phyloP scores from a whole-genome alignment of 768 basidiomycete genomes.

The Tylopilus rubrobrunneus region DNA sequence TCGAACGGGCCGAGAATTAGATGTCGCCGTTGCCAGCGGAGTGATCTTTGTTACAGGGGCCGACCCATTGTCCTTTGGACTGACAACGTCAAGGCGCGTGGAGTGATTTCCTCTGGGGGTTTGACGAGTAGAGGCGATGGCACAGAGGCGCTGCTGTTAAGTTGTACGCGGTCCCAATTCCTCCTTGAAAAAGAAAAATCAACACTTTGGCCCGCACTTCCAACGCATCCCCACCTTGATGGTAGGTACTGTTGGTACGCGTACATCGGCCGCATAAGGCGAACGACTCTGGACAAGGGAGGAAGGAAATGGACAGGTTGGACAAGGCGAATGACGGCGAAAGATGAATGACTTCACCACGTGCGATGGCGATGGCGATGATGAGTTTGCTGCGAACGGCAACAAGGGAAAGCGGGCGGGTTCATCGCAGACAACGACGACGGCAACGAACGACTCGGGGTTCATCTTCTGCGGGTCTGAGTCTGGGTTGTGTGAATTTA shows the following conservation, averaged over 20 bases:
- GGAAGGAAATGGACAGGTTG: too few relatives aligned
- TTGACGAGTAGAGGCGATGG: background rate
- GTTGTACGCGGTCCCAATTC: background rate
- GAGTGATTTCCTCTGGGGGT: slow-evolving; percentile 8
- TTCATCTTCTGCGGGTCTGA: too few relatives aligned
- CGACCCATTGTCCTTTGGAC: background rate
- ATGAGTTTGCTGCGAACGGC: too few relatives aligned
- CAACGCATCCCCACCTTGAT: slow-evolving; percentile 14
- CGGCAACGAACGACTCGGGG: too few relatives aligned
- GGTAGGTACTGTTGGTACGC: background rate
- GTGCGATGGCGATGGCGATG: too few relatives aligned
- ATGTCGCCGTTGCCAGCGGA: slow-evolving; percentile 2
- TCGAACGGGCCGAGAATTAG: background rate
- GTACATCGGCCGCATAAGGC: background rate
- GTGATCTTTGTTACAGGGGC: background rate
- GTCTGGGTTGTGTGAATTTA: too few relatives aligned
- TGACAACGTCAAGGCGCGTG: background rate
- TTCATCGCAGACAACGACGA: slow-evolving; percentile 73
- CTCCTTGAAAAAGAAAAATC: slow-evolving; percentile 6
- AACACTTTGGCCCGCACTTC: background rate
- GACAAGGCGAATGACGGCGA: too few relatives aligned
- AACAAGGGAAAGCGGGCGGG: too few relatives aligned
- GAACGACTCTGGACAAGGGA: too few relatives aligned
- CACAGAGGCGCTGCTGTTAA: background rate
- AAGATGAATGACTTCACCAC: too few relatives aligned